These are phyloP conservation scores for Anthostomella pinea DNA, from an alignment of 2,329 filamentous ascomycete genomes.

Conservation along the genomic window DNA sequence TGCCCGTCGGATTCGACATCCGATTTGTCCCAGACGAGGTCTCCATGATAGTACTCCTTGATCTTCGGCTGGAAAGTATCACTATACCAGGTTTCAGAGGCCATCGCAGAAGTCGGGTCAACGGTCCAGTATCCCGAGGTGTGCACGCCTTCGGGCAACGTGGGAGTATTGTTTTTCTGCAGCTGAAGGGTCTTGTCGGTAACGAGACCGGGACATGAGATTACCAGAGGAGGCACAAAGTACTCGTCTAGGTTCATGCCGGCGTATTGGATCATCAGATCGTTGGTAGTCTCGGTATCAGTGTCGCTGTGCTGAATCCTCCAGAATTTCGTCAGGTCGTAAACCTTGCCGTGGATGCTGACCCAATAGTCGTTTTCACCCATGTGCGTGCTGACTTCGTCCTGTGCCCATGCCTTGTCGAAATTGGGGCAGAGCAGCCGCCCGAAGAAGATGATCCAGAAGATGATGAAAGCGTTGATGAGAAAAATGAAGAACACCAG, in stretches of 20 bases:
- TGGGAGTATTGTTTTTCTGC: constrained; percentile 61
- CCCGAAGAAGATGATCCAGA: constrained; percentile 89
- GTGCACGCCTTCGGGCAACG: constrained; percentile 60
- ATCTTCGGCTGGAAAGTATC: constrained; percentile 73
- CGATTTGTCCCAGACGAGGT: constrained; percentile 68
- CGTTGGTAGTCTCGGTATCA: constrained; percentile 54
- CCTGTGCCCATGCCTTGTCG: constrained; percentile 79
- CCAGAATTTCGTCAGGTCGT: constrained; percentile 90
- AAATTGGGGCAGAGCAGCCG: constrained; percentile 84
- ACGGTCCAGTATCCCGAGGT: constrained; percentile 62
- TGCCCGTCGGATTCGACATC: constrained; percentile 64
- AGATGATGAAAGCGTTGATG: constrained; percentile 77
- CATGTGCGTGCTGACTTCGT: constrained; percentile 68
- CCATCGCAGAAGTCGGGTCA: constrained; percentile 56
- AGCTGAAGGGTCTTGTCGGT: constrained; percentile 55
- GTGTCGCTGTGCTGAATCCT: constrained; percentile 78
- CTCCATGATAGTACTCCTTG: constrained; percentile 81
- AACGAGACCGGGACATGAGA: constrained; percentile 71
- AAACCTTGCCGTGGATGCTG: constrained; percentile 82
- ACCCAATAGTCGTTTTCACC: constrained; percentile 81
- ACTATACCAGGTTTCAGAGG: constrained; percentile 72
- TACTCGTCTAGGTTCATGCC: constrained; percentile 81
- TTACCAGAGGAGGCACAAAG: constrained; percentile 73
- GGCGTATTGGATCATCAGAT: constrained; percentile 72
- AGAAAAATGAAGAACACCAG: constrained; percentile 77